Evolutionary conservation across 2,329 filamentous ascomycete genomes (phyloP).

Genomic region (Beauveria sp.): DNA sequence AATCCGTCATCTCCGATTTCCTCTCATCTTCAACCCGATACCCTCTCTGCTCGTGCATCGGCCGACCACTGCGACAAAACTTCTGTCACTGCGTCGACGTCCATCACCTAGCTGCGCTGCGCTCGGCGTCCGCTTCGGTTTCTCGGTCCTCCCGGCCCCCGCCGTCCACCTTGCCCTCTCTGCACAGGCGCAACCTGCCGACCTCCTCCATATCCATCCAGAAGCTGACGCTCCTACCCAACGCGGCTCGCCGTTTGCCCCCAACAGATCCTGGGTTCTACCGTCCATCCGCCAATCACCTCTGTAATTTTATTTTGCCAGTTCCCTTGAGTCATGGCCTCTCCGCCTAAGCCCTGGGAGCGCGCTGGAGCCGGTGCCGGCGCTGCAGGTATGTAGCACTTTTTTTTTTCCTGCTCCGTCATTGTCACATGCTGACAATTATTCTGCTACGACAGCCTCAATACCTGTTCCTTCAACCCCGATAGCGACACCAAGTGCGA

Average conservation of each 20-base stretch:
- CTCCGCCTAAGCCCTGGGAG: slow-evolving; percentile 98
- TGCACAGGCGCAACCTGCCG: slow-evolving; percentile 5
- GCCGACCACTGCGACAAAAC: background rate
- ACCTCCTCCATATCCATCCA: background rate
- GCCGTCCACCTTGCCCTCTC: background rate
- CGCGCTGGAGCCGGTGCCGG: slow-evolving; percentile 63
- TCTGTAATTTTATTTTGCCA: background rate
- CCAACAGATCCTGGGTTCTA: background rate
- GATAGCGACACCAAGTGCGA: slow-evolving; percentile 27
- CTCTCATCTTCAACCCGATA: background rate
- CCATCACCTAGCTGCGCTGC: background rate
- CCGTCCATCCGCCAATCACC: background rate
- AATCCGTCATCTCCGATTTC: background rate
- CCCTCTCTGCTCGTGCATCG: background rate
- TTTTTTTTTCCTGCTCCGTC: slow-evolving; percentile 19
- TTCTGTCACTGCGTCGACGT: background rate
- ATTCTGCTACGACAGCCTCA: slow-evolving; percentile 29
- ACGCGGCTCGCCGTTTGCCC: background rate
- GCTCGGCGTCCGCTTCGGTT: slow-evolving; percentile 1
- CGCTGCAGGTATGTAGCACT: slow-evolving; percentile 26
- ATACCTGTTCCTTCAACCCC: slow-evolving; percentile 30
- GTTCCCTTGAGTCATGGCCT: slow-evolving; percentile 44
- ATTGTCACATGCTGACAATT: slow-evolving; percentile 18
- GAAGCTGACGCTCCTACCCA: background rate
- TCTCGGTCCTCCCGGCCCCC: slow-evolving; percentile 6